phyloP scores from a whole-genome alignment of 1,284 basidiomycete species.

The Vanrija humicola region DNA sequence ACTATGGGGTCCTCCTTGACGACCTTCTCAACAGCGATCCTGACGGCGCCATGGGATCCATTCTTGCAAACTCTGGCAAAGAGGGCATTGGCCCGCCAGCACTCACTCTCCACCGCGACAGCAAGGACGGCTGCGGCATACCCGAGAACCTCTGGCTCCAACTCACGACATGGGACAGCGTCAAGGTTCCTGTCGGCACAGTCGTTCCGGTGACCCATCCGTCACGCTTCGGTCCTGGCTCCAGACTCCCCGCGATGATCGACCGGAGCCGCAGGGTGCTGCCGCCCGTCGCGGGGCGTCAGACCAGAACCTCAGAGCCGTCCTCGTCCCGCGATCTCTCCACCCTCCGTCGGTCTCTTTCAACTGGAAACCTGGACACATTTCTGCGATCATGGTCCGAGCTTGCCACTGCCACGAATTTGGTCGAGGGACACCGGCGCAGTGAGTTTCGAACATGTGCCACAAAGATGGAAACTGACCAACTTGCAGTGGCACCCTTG shows the following conservation, averaged over 20 bases:
- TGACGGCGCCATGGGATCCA: conserved; percentile 23
- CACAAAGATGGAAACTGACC: too few relatives aligned
- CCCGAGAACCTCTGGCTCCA: conserved; percentile 32
- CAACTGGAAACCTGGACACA: too few relatives aligned
- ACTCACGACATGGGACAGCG: conserved; percentile 8
- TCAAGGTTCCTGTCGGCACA: conserved; percentile 17
- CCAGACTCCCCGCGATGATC: not conserved
- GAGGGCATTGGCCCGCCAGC: conserved; percentile 22
- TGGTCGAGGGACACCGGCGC: too few relatives aligned
- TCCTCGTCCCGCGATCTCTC: not conserved
- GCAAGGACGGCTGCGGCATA: conserved; percentile 41
- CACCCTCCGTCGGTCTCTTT: too few relatives aligned
- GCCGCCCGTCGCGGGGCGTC: not conserved
- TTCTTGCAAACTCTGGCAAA: conserved; percentile 28
- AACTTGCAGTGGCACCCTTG: too few relatives aligned
- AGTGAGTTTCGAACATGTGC: too few relatives aligned
- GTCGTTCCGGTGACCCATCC: not conserved
- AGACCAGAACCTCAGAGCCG: not conserved
- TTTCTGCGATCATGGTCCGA: too few relatives aligned
- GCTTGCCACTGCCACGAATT: too few relatives aligned
- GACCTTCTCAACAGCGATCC: conserved; percentile 22
- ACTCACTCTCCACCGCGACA: conserved; percentile 20
- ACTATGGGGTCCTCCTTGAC: conserved; percentile 24
- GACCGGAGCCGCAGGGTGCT: not conserved
- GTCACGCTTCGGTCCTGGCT: not conserved